Evolutionary conservation across 2,329 filamentous ascomycete species (phyloP).

Genomic region (Claviceps sp.): DNA sequence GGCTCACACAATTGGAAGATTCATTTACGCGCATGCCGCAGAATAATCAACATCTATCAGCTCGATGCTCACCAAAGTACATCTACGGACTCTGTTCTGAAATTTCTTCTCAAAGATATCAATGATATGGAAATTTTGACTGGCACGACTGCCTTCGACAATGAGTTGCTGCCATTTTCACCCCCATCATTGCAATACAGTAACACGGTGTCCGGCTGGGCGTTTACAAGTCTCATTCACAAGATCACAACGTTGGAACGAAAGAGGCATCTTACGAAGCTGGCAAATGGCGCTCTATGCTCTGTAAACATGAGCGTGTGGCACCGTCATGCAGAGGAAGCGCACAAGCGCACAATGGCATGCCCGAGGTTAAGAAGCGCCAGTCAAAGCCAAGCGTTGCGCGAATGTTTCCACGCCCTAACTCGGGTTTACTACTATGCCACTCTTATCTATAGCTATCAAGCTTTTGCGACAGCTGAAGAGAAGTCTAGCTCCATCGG

Average conservation of each 20-base stretch:
- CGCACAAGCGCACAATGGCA: background rate
- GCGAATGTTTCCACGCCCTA: slow-evolving; percentile 8
- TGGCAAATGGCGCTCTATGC: background rate
- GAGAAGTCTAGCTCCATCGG: background rate
- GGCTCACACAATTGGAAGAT: slow-evolving; percentile 5
- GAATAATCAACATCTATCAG: slow-evolving; percentile 1
- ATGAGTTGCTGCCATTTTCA: background rate
- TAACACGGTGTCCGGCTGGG: slow-evolving; percentile 3
- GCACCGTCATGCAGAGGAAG: background rate
- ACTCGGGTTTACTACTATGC: slow-evolving; percentile 10
- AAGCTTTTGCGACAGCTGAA: slow-evolving; percentile 6
- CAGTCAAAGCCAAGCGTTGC: slow-evolving; percentile 2
- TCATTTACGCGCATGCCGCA: slow-evolving; percentile 6
- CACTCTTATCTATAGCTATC: slow-evolving; percentile 10
- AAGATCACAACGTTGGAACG: slow-evolving; percentile 4
- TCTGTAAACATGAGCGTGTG: slow-evolving; percentile 4
- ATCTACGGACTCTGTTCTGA: slow-evolving; percentile 2
- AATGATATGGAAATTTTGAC: slow-evolving; percentile 5
- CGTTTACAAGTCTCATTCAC: slow-evolving; percentile 4
- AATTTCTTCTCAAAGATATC: slow-evolving; percentile 5
- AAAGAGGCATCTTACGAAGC: background rate
- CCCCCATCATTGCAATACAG: background rate
- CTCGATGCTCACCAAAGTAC: background rate
- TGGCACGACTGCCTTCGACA: slow-evolving; percentile 3
- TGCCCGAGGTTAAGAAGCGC: slow-evolving; percentile 6